Base-by-base conservation (phyloP, 805 yeast species). In the Candida railenensis region DNA sequence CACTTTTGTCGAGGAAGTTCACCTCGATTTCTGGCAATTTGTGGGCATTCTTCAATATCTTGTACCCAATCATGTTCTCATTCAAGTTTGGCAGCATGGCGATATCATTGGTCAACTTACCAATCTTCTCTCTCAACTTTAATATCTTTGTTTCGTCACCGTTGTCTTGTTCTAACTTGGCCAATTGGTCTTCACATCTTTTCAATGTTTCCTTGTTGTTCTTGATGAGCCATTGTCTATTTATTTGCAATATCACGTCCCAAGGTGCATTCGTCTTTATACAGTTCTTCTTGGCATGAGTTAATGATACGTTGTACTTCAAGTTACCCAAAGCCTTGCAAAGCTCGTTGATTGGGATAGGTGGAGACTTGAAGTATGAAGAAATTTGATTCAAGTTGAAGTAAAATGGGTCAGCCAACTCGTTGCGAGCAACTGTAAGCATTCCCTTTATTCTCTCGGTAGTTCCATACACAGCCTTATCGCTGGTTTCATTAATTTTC, bases 211-310 rank as follows among this genome's bases (percentile, higher is more conserved):
- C 53, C 47, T 58, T 49, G 55, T 72, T 73, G 43, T 57, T 57
- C 20, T 58, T 53, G 25, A 62, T 54, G 47, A 69, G 53, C 82
- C 91, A 89, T 52, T 80, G 79, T 47, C 81, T 77, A 61, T 83
- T 77, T 14, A 91, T 71, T 48, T 80, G 81, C 85, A 96, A 85
- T 32, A 92, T 73, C 22, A 80, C 80, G 38, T 78, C 82, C 85
- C 88, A 87, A 3, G 96, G 89, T 0, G 98, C 98, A 59, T 89
- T 72, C 1, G 98, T 94, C 73, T 94, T 94, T 52, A 94, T 71
- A 34, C 90, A 83, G 33, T 91, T 87, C 28, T 90, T 84, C 53
- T 81, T 78, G 3, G 96, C 96, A 65, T 94, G 99, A 1, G 98
- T 88, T 48, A 89, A 72, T 1, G 97, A 88, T 3, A 88, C 89